Conservation (phyloP, 768 basidiomycete genomes). For the Psilocybe cyanescens region DNA sequence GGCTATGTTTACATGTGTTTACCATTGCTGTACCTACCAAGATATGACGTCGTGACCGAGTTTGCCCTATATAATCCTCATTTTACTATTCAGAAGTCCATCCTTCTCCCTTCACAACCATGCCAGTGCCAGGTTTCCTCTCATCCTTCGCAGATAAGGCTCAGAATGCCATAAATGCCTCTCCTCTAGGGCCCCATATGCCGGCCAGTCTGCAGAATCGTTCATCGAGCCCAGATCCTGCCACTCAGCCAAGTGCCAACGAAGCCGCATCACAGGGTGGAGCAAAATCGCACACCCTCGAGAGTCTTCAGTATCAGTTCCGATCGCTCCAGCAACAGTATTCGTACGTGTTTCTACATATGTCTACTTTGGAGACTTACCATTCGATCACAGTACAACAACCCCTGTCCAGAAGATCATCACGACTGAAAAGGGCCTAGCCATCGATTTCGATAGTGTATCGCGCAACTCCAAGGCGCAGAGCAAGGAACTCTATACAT, state of each 20-base stretch:
- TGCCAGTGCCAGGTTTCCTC: slow-evolving; percentile 68
- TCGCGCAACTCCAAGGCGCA: slow-evolving; percentile 69
- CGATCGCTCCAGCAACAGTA: slow-evolving; percentile 78
- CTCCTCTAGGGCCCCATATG: slow-evolving; percentile 60
- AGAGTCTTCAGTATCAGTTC: slow-evolving; percentile 71
- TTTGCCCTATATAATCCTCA: slow-evolving; percentile 17
- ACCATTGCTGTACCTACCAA: slow-evolving; percentile 24
- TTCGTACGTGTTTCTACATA: slow-evolving; percentile 43
- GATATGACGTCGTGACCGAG: slow-evolving; percentile 24
- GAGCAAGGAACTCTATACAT: slow-evolving; percentile 85
- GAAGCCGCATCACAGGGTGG: slow-evolving; percentile 45
- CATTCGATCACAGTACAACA: slow-evolving; percentile 45
- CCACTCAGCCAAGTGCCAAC: slow-evolving; percentile 44
- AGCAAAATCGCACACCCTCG: slow-evolving; percentile 59
- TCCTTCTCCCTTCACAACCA: slow-evolving; percentile 30
- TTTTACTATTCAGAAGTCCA: slow-evolving; percentile 10
- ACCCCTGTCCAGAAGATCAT: slow-evolving; percentile 78
- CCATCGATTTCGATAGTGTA: slow-evolving; percentile 71
- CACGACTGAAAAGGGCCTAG: slow-evolving; percentile 76
- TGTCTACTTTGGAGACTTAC: background rate
- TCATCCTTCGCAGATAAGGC: slow-evolving; percentile 77
- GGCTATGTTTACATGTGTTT: slow-evolving; percentile 34
- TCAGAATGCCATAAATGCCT: slow-evolving; percentile 67
- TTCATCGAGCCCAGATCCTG: slow-evolving; percentile 39
- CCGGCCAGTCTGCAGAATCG: slow-evolving; percentile 40